These are phyloP conservation scores for Ophiostoma triangulosporum DNA, from an alignment of 2,329 filamentous ascomycete species.

Conservation along the genomic window DNA sequence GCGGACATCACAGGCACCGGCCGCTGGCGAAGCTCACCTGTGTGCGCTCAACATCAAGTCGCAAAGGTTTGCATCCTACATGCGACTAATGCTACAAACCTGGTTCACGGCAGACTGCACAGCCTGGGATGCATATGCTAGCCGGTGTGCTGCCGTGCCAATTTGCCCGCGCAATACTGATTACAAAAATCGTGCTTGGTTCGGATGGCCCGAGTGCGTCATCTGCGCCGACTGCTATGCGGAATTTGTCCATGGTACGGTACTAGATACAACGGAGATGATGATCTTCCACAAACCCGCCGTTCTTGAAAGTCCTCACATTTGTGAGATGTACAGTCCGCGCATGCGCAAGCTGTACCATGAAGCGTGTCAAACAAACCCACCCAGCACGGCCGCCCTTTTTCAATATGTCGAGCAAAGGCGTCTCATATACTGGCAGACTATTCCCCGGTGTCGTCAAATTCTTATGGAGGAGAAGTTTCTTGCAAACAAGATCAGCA, in stretches of 20 bases:
- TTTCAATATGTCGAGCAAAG: slow-evolving; percentile 17
- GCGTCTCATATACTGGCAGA: slow-evolving; percentile 22
- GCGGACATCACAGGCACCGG: slow-evolving; percentile 11
- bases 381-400: slow-evolving; percentile 16
- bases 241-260: slow-evolving; percentile 19
- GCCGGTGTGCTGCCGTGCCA: slow-evolving; percentile 9
- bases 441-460: slow-evolving; percentile 16
- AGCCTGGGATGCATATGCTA: background rate
- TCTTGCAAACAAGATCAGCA: background rate
- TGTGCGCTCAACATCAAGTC: slow-evolving; percentile 24
- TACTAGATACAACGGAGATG: slow-evolving; percentile 12
- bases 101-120: slow-evolving; percentile 3
- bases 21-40: slow-evolving; percentile 13
- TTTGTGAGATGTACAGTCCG: slow-evolving; percentile 26
- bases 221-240: slow-evolving; percentile 24
- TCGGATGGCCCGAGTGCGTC: slow-evolving; percentile 22
- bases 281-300: slow-evolving; percentile 17
- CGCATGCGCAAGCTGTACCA: slow-evolving; percentile 24
- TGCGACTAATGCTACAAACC: background rate
- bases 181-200: slow-evolving; percentile 20
- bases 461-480: slow-evolving; percentile 4
- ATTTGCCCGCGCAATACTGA: slow-evolving; percentile 20
- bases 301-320: slow-evolving; percentile 16
- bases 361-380: slow-evolving; percentile 16
- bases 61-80: slow-evolving; percentile 15